phyloP scores from a whole-genome alignment of 768 basidiomycete genomes.

The Filobasidium floriforme region DNA sequence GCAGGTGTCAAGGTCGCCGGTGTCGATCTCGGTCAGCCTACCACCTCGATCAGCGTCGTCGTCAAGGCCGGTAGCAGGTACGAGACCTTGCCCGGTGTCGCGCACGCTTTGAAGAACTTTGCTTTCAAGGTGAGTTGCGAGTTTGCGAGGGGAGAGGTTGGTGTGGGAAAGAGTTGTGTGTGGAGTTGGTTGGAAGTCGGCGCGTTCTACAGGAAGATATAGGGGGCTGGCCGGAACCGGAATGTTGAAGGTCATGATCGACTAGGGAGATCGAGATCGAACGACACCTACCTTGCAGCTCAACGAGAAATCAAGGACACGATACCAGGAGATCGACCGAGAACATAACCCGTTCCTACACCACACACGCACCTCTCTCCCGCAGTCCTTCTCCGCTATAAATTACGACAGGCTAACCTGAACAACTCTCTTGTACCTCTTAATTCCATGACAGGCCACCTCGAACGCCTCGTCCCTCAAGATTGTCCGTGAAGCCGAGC shows the following conservation, averaged over 20 bases:
- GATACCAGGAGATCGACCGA: too few relatives aligned
- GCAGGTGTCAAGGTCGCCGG: slow-evolving; percentile 84
- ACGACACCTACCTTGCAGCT: too few relatives aligned
- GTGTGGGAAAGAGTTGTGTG: not conserved
- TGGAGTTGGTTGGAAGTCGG: slow-evolving; percentile 2
- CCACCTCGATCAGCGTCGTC: slow-evolving; percentile 75
- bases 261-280: too few relatives aligned
- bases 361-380: not conserved
- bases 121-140: slow-evolving; percentile 94
- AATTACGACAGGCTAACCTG: not conserved
- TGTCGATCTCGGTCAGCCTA: slow-evolving; percentile 72
- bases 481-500: slow-evolving; percentile 82
- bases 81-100: slow-evolving; percentile 79
- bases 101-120: slow-evolving; percentile 94
- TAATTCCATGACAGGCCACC: slow-evolving; percentile 58
- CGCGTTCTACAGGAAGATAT: slow-evolving; percentile 1
- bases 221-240: too few relatives aligned
- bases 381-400: not conserved
- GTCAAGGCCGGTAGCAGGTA: slow-evolving; percentile 88
- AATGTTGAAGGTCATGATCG: not conserved
- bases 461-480: slow-evolving; percentile 76
- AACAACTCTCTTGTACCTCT: not conserved
- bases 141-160: not conserved
- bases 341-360: too few relatives aligned
- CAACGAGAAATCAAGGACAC: too few relatives aligned